A percentile compares a stretch with the other conserved stretches of the same genome.
Conservation (phyloP, 805 yeast species). For the Torulaspora delbrueckii region DNA sequence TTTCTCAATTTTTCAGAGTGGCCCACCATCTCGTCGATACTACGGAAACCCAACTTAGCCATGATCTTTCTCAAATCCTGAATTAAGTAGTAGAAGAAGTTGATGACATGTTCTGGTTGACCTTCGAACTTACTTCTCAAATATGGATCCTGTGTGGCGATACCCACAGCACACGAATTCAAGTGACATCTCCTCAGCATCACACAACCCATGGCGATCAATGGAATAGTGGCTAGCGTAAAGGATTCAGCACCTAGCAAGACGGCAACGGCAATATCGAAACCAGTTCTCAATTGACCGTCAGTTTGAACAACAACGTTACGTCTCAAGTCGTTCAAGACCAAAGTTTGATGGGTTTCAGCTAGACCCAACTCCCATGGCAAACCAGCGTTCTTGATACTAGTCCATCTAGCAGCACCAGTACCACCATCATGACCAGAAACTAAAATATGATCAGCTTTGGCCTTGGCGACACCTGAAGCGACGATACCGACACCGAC, state of each 20-base stretch:
- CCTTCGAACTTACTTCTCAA: conserved; percentile 89
- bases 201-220: conserved; percentile 96
- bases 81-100: conserved; percentile 92
- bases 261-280: conserved; percentile 95
- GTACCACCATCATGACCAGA: conserved; percentile 99
- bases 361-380: conserved; percentile 99
- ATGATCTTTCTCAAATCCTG: conserved; percentile 86
- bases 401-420: conserved; percentile 98
- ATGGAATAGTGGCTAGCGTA: conserved; percentile 96
- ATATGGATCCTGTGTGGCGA: conserved; percentile 97
- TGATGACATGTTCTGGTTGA: conserved; percentile 97
- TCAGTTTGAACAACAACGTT: conserved; percentile 96
- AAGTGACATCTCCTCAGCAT: conserved; percentile 94
- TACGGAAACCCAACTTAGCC: conserved; percentile 94
- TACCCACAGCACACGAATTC: conserved; percentile 95
- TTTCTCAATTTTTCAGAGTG: conserved; percentile 86
- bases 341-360: conserved; percentile 96
- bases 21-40: conserved; percentile 97
- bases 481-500: conserved; percentile 99
- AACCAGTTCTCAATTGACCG: conserved; percentile 95
- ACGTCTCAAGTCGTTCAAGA: conserved; percentile 91
- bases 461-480: conserved; percentile 98
- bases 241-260: conserved; percentile 97
- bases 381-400: conserved; percentile 93
- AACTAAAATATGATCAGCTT: conserved; percentile 91